Evolutionary conservation across 2,329 filamentous ascomycete species (phyloP).

Genomic region (Pyrenophora graminea): DNA sequence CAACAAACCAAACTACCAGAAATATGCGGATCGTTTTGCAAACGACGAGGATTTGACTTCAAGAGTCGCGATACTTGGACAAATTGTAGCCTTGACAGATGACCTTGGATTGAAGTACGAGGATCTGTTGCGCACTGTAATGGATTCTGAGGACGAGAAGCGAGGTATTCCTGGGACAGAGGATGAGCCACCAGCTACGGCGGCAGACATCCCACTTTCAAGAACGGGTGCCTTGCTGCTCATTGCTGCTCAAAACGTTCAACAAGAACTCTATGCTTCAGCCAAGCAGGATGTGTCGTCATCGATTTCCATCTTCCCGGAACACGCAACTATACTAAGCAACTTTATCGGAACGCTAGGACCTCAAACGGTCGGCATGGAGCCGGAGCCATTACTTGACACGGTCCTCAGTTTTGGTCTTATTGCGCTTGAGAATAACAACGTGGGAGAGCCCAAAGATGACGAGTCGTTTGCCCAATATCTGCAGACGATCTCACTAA

Average conservation of each 20-base stretch:
- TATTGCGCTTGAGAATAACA: constrained; percentile 53
- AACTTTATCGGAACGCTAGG: constrained; percentile 55
- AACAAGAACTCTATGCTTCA: constrained; percentile 54
- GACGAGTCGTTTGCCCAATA: constrained; percentile 60
- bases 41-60: constrained; percentile 65
- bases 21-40: constrained; percentile 66
- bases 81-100: constrained; percentile 69
- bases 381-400: constrained; percentile 59
- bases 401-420: constrained; percentile 58
- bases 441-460: constrained; percentile 52
- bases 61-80: constrained; percentile 69
- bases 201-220: constrained; percentile 60
- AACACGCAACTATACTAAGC: constrained; percentile 56
- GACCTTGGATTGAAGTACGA: constrained; percentile 57
- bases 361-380: constrained; percentile 42
- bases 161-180: constrained; percentile 54
- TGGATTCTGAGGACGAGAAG: constrained; percentile 47
- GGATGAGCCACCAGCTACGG: constrained; percentile 58
- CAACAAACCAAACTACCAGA: constrained; percentile 62
- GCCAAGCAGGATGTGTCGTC: constrained; percentile 41
- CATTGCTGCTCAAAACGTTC: constrained; percentile 57
- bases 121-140: constrained; percentile 53
- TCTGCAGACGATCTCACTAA: constrained; percentile 54
- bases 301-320: constrained; percentile 56
- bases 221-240: constrained; percentile 60